Percentiles rank a stretch among this genome's conserved stretches.
phyloP scores from a whole-genome alignment of 192 early-diverging fungal species.

The Entophlyctis helioformis region DNA sequence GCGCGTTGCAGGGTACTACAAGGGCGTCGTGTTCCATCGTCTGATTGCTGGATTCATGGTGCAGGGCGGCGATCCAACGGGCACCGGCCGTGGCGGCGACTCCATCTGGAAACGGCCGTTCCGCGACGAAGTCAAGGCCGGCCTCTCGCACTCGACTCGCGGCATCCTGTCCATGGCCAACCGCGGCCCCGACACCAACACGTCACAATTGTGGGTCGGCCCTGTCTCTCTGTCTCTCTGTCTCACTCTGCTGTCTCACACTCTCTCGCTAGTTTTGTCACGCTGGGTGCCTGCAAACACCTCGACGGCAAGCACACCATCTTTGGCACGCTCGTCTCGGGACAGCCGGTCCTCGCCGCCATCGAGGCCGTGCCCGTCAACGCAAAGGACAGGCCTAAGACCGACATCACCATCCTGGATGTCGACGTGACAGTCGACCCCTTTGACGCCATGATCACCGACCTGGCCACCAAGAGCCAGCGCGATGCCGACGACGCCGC shows the following conservation, averaged over 20 bases:
- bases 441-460: background rate
- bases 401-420: constrained; percentile 7
- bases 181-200: constrained; percentile 81
- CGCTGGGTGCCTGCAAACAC: constrained; percentile 26
- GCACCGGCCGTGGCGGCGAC: constrained; percentile 36
- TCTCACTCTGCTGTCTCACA: background rate
- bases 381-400: constrained; percentile 55
- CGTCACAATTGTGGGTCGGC: constrained; percentile 49
- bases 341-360: constrained; percentile 64
- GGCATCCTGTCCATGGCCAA: constrained; percentile 96
- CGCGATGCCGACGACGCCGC: too few relatives aligned
- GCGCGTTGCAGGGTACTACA: constrained; percentile 52
- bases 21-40: constrained; percentile 71
- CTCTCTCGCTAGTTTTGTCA: constrained; percentile 31
- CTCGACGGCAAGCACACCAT: constrained; percentile 77
- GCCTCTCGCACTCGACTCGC: constrained; percentile 61
- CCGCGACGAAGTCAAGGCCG: constrained; percentile 37
- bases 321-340: constrained; percentile 90
- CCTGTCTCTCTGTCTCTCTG: background rate
- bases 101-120: constrained; percentile 32
- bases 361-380: constrained; percentile 69
- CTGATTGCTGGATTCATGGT: constrained; percentile 43
- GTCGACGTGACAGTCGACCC: background rate
- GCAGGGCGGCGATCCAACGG: constrained; percentile 43
- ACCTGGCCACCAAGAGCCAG: background rate